Evolutionary conservation across 1,284 basidiomycete genomes (phyloP).

Genomic region (Rhodotorula sp.): DNA sequence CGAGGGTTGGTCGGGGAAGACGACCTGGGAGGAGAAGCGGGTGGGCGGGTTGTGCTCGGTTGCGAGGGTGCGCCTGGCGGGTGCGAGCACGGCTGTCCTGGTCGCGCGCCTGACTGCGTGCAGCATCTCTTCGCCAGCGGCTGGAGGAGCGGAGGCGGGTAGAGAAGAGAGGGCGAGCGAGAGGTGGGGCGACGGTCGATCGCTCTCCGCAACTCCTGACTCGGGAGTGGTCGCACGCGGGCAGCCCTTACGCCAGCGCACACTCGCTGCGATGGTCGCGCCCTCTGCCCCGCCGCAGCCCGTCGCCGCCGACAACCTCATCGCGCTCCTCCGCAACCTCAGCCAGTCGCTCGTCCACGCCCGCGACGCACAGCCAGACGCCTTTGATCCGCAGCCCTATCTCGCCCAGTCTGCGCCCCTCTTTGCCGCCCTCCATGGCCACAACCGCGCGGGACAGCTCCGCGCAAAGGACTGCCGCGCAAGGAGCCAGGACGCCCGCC

Average conservation of each 20-base stretch:
- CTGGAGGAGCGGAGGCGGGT: neutral
- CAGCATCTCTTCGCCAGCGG: neutral
- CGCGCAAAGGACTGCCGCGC: constrained; percentile 25
- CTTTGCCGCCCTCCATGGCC: constrained; percentile 29
- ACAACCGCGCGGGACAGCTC: constrained; percentile 12
- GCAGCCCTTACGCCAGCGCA: neutral
- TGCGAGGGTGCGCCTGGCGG: constrained; percentile 20
- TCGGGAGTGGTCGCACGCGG: neutral
- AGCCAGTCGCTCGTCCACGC: constrained; percentile 30
- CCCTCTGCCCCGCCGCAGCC: constrained; percentile 32
- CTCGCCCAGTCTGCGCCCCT: constrained; percentile 29
- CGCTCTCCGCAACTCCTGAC: too few relatives aligned
- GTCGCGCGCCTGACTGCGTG: neutral
- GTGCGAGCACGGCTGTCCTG: neutral
- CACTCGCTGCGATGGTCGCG: constrained; percentile 21
- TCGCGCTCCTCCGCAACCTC: constrained; percentile 35
- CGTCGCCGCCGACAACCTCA: constrained; percentile 26
- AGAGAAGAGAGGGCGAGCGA: neutral
- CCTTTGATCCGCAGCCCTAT: constrained; percentile 10
- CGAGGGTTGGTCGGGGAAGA: constrained; percentile 48
- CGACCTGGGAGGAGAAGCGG: constrained; percentile 24
- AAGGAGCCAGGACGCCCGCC: constrained; percentile 29
- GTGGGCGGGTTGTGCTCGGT: constrained; percentile 11
- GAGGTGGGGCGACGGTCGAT: neutral
- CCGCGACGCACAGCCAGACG: neutral